phyloP scores from a whole-genome alignment of 108 stramenopile genomes.

The Cyclotella distinguenda region DNA sequence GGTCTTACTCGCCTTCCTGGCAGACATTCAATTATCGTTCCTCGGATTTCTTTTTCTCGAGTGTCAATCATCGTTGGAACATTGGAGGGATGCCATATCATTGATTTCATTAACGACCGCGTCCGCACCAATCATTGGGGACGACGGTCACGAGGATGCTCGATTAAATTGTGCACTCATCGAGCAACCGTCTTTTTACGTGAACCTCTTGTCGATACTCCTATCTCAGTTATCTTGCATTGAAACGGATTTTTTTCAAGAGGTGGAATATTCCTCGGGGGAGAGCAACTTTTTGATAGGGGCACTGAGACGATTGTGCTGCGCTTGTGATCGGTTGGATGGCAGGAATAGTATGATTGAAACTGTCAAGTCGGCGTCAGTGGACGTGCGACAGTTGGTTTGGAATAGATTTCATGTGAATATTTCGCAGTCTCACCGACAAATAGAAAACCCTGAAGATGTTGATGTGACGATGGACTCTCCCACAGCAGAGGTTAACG shows the following conservation, averaged over 20 bases:
- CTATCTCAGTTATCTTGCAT: conserved; percentile 59
- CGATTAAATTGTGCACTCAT: background rate
- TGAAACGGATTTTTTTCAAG: conserved; percentile 75
- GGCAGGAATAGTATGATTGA: conserved; percentile 2
- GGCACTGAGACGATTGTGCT: conserved; percentile 43
- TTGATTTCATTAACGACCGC: conserved; percentile 39
- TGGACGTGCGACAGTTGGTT: conserved; percentile 10
- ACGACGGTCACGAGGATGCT: background rate
- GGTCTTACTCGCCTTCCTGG: too few species aligned
- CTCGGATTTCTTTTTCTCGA: conserved; percentile 67
- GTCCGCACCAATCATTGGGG: background rate
- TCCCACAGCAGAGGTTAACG: conserved; percentile 1
- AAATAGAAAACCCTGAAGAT: conserved; percentile 4
- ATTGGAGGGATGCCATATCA: conserved; percentile 70
- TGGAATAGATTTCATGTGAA: conserved; percentile 26
- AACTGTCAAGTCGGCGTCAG: conserved; percentile 12
- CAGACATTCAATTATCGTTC: conserved; percentile 78
- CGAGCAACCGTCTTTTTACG: conserved; percentile 39
- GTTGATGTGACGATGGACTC: conserved; percentile 26
- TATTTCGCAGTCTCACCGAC: conserved; percentile 4
- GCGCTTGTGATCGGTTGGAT: conserved; percentile 12
- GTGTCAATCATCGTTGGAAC: conserved; percentile 75
- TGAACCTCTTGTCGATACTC: conserved; percentile 45
- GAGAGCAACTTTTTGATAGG: conserved; percentile 68
- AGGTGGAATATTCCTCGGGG: conserved; percentile 61